Conservation (phyloP, 495 filamentous ascomycete genomes). For the Lasiosphaeriaceae sp. region DNA sequence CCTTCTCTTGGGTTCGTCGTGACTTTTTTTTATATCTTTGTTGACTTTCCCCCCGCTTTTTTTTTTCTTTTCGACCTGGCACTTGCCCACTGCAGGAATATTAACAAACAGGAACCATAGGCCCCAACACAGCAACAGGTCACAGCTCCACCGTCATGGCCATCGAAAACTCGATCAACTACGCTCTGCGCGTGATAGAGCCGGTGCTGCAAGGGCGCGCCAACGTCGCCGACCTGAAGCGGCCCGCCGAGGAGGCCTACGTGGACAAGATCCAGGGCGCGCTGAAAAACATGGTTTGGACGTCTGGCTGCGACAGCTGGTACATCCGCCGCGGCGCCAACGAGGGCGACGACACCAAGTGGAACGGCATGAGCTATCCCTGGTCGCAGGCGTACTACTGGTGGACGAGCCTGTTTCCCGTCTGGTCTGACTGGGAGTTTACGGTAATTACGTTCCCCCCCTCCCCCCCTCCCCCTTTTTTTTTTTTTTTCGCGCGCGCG, state of each 20-base stretch:
- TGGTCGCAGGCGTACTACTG: conserved; percentile 5
- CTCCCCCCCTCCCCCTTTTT: too few relatives aligned
- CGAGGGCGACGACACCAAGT: not conserved
- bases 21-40: too few relatives aligned
- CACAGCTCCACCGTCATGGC: conserved; percentile 39
- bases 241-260: conserved; percentile 27
- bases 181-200: conserved; percentile 25
- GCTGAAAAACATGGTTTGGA: conserved; percentile 27
- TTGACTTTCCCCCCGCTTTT: too few relatives aligned
- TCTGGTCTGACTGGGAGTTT: conserved; percentile 6
- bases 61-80: too few relatives aligned
- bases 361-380: conserved; percentile 13
- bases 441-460: too few relatives aligned
- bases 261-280: conserved; percentile 20
- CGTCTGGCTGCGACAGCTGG: conserved; percentile 33
- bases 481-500: too few relatives aligned
- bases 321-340: conserved; percentile 36
- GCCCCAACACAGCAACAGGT: conserved; percentile 41
- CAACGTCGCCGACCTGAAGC: conserved; percentile 30
- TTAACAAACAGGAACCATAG: conserved; percentile 15
- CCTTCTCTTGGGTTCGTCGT: conserved; percentile 25
- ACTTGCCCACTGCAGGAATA: too few relatives aligned
- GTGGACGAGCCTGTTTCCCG: conserved; percentile 6
- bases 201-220: conserved; percentile 36
- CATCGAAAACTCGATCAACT: conserved; percentile 39